A percentile compares a stretch with the other conserved stretches of the same genome.
phyloP scores from a whole-genome alignment of 192 early-diverging fungal genomes.

The Coemansia sp. region DNA sequence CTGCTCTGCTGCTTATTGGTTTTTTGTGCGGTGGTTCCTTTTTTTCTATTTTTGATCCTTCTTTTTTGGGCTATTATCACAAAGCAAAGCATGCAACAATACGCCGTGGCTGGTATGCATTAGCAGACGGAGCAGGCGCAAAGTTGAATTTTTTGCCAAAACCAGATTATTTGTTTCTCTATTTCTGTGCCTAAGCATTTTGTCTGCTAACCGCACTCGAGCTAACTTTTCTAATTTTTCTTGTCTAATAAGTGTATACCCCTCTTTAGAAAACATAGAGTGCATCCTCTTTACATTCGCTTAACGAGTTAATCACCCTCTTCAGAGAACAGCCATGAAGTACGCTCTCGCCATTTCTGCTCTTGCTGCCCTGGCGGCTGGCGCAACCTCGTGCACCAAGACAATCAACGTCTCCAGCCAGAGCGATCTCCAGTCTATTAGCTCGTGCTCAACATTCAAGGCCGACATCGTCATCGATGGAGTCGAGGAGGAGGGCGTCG shows the following conservation, averaged over 20 bases:
- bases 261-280: not conserved
- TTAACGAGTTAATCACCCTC: slow-evolving; percentile 8
- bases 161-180: too few relatives aligned
- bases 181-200: too few relatives aligned
- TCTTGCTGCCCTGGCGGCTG: slow-evolving; percentile 39
- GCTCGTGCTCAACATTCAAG: slow-evolving; percentile 43
- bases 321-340: slow-evolving; percentile 29
- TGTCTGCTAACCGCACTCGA: too few relatives aligned
- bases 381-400: slow-evolving; percentile 48
- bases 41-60: too few relatives aligned
- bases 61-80: too few relatives aligned
- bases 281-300: not conserved
- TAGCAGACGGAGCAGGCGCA: too few relatives aligned
- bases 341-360: slow-evolving; percentile 40
- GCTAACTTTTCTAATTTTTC: not conserved
- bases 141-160: too few relatives aligned
- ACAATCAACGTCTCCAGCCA: slow-evolving; percentile 40
- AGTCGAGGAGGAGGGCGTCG: slow-evolving; percentile 10
- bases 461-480: slow-evolving; percentile 47
- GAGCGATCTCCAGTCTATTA: slow-evolving; percentile 44
- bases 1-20: too few relatives aligned
- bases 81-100: too few relatives aligned
- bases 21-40: too few relatives aligned
- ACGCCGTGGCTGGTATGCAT: too few relatives aligned
- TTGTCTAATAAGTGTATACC: not conserved